These are phyloP conservation scores for Graphiopsis chlorocephala DNA, from an alignment of 2,329 filamentous ascomycete genomes.

Conservation along the genomic window DNA sequence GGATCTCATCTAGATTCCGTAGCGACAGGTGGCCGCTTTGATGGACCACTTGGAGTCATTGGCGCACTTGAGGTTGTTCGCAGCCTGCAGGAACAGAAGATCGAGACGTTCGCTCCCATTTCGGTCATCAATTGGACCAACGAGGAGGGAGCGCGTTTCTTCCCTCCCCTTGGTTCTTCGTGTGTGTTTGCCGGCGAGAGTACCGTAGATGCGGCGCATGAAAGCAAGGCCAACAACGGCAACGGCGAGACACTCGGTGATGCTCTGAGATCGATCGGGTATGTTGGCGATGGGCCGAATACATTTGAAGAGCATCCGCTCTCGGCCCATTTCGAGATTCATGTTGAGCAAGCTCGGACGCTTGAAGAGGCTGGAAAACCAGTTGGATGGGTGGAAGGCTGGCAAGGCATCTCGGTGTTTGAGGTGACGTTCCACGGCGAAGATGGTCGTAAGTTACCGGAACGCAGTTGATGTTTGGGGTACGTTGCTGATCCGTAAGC, in stretches of 20 bases:
- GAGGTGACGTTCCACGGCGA: slow-evolving; percentile 32
- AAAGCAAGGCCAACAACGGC: slow-evolving; percentile 22
- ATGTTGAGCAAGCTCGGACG: slow-evolving; percentile 26
- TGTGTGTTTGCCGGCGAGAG: slow-evolving; percentile 26
- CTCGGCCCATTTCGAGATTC: slow-evolving; percentile 30
- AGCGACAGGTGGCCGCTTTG: slow-evolving; percentile 23
- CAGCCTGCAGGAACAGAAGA: slow-evolving; percentile 33
- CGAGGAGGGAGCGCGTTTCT: slow-evolving; percentile 27
- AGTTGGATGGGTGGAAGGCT: slow-evolving; percentile 26
- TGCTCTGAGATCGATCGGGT: slow-evolving; percentile 34
- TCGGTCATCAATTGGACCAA: slow-evolving; percentile 34
- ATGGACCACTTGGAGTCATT: slow-evolving; percentile 22
- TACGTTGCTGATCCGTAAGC: neutral
- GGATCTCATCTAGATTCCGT: slow-evolving; percentile 25
- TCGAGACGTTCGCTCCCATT: slow-evolving; percentile 26
- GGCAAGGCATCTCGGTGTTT: slow-evolving; percentile 29
- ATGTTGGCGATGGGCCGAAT: slow-evolving; percentile 31
- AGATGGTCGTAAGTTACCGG: slow-evolving; percentile 26
- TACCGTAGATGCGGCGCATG: slow-evolving; percentile 30
- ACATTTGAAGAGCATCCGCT: slow-evolving; percentile 26
- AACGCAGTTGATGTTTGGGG: neutral
- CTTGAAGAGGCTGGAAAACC: slow-evolving; percentile 23
- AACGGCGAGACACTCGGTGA: slow-evolving; percentile 26
- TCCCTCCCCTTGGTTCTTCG: slow-evolving; percentile 22
- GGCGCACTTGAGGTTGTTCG: slow-evolving; percentile 23